Evolutionary conservation across 805 yeast species (phyloP).

Genomic region (Monosporozyma servazzii): DNA sequence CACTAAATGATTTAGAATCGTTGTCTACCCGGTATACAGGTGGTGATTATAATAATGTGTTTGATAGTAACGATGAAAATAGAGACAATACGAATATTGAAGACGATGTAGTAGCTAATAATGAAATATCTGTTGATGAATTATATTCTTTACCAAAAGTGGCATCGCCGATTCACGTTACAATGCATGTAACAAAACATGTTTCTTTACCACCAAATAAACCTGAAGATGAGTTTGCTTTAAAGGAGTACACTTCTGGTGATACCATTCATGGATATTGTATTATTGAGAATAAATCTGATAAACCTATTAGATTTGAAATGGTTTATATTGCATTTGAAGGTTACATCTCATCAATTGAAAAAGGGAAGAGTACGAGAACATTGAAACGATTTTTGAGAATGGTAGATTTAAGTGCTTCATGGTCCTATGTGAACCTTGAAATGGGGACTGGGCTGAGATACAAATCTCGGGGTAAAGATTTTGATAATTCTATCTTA

Average conservation of each 20-base stretch:
- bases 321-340: conserved; percentile 51
- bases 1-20: conserved; percentile 2
- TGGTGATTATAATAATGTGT: background rate
- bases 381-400: conserved; percentile 33
- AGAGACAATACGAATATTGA: conserved; percentile 3
- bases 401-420: conserved; percentile 45
- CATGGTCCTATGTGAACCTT: conserved; percentile 37
- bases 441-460: conserved; percentile 41
- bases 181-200: conserved; percentile 14
- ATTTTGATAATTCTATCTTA: conserved; percentile 20
- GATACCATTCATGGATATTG: conserved; percentile 46
- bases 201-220: conserved; percentile 15
- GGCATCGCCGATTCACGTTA: conserved; percentile 17
- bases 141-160: conserved; percentile 17
- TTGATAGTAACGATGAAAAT: background rate
- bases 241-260: conserved; percentile 45
- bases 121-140: conserved; percentile 16
- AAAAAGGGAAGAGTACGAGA: conserved; percentile 11
- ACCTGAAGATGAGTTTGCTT: conserved; percentile 26
- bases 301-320: conserved; percentile 42
- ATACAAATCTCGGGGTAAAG: conserved; percentile 14
- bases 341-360: conserved; percentile 33
- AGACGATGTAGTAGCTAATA: conserved; percentile 10
- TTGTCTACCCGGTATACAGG: background rate
- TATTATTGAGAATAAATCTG: conserved; percentile 34